Conservation (phyloP, 176 grass and related monocot genomes). For the Juncus effusus region DNA sequence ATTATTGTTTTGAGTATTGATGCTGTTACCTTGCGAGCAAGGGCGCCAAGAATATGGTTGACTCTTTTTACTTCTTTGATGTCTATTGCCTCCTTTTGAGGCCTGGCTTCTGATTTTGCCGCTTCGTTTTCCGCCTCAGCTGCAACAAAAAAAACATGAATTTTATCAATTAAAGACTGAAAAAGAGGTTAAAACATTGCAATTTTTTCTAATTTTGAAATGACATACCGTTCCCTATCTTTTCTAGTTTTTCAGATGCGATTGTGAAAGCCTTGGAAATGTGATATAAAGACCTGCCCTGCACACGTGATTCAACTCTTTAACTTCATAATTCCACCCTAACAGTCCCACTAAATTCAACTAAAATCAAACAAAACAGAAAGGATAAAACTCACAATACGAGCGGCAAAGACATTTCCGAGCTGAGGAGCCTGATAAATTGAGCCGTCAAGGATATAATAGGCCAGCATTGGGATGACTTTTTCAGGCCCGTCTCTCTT, state of each 20-base stretch:
- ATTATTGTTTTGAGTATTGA: background rate
- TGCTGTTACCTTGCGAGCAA: conserved; percentile 69
- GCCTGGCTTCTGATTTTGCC: conserved; percentile 51
- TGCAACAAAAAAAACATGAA: conserved; percentile 31
- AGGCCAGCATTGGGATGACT: conserved; percentile 55
- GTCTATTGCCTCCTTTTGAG: conserved; percentile 74
- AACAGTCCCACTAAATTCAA: background rate
- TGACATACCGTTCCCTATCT: conserved; percentile 69
- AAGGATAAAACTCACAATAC: conserved; percentile 49
- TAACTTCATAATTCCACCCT: background rate
- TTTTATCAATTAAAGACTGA: background rate
- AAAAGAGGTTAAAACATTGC: background rate
- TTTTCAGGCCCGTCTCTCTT: conserved; percentile 76
- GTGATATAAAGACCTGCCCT: conserved; percentile 88
- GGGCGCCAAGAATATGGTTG: conserved; percentile 68
- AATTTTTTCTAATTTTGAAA: background rate
- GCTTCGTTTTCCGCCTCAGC: conserved; percentile 65
- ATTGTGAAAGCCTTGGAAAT: conserved; percentile 84
- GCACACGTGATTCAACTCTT: conserved; percentile 13
- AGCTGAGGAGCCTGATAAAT: conserved; percentile 99
- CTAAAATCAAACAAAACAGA: conserved; percentile 1
- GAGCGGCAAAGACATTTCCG: conserved; percentile 81
- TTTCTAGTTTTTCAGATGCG: conserved; percentile 78
- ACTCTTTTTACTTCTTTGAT: conserved; percentile 91
- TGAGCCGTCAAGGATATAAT: conserved; percentile 94